A percentile compares a stretch with the other conserved stretches of the same genome.
Conservation (phyloP, 2,329 filamentous ascomycete genomes). For the Teratosphaeria epicoccoides region DNA sequence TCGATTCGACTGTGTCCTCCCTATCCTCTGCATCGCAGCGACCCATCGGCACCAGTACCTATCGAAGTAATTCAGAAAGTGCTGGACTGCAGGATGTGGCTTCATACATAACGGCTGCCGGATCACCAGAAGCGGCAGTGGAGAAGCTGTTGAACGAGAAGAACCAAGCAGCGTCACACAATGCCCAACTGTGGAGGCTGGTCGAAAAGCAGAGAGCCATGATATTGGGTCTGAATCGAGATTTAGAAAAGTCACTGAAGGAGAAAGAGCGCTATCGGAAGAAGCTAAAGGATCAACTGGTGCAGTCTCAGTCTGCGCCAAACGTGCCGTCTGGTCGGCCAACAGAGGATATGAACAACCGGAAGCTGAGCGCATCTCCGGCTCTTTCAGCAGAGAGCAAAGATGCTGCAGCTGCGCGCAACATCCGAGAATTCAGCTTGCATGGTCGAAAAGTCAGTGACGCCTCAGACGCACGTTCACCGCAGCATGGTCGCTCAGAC, state of each 20-base stretch:
- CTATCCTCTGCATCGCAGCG: conserved; percentile 30
- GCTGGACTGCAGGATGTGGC: conserved; percentile 64
- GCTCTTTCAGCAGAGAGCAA: conserved; percentile 5
- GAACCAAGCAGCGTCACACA: conserved; percentile 76
- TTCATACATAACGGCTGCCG: conserved; percentile 69
- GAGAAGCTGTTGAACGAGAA: conserved; percentile 86
- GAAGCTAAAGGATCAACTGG: conserved; percentile 68
- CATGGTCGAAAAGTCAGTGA: conserved; percentile 23
- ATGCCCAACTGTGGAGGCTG: conserved; percentile 84
- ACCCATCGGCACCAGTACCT: conserved; percentile 16
- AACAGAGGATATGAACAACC: conserved; percentile 9
- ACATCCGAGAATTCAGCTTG: conserved; percentile 16
- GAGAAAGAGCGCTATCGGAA: conserved; percentile 91
- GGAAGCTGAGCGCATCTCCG: conserved; percentile 21
- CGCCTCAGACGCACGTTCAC: conserved; percentile 12
- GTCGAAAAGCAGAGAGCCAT: conserved; percentile 94
- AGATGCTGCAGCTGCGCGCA: neutral
- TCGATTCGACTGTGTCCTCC: conserved; percentile 80
- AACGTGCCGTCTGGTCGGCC: conserved; percentile 12
- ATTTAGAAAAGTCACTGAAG: conserved; percentile 79
- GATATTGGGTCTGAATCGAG: conserved; percentile 88
- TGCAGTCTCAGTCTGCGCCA: conserved; percentile 30
- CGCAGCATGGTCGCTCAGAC: conserved; percentile 18
- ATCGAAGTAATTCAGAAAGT: conserved; percentile 45
- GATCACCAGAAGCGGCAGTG: conserved; percentile 80